Evolutionary conservation across 176 grass and related monocot species (phyloP).

Genomic region (Microstegium vimineum): DNA sequence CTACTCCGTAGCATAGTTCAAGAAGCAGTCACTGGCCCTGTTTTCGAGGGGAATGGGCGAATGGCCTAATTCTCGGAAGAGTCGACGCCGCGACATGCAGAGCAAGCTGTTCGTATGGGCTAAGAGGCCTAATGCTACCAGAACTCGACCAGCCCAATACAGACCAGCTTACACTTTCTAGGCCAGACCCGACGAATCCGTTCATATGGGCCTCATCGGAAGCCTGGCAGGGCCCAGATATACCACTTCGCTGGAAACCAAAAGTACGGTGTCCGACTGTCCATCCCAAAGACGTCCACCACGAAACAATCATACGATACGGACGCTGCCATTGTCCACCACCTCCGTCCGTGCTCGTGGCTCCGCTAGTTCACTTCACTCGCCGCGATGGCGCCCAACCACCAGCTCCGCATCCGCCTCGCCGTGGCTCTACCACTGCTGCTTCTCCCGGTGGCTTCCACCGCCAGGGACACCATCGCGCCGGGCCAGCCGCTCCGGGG

Average conservation of each 20-base stretch:
- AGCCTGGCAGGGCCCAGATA: not conserved
- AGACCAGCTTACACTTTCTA: not conserved
- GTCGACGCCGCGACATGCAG: not conserved
- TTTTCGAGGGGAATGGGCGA: not conserved
- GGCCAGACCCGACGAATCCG: accelerated
- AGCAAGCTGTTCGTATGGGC: not conserved
- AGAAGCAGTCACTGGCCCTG: too few species aligned
- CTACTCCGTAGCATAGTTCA: too few species aligned
- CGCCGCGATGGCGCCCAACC: not conserved
- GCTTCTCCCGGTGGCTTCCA: not conserved
- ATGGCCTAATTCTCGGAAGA: not conserved
- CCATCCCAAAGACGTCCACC: too few species aligned
- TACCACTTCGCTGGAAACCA: not conserved
- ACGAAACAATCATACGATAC: not conserved
- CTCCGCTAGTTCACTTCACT: not conserved
- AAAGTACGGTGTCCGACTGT: not conserved
- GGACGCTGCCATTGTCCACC: not conserved
- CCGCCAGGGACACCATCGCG: conserved; percentile 28
- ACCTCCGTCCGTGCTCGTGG: not conserved
- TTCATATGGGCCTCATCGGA: not conserved
- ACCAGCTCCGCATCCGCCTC: not conserved
- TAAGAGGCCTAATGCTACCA: not conserved
- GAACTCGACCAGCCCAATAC: not conserved
- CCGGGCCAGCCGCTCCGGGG: conserved; percentile 30
- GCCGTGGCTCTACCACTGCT: not conserved